phyloP scores from a whole-genome alignment of 2,329 filamentous ascomycete species.

The Colletotrichum cordylinicola region DNA sequence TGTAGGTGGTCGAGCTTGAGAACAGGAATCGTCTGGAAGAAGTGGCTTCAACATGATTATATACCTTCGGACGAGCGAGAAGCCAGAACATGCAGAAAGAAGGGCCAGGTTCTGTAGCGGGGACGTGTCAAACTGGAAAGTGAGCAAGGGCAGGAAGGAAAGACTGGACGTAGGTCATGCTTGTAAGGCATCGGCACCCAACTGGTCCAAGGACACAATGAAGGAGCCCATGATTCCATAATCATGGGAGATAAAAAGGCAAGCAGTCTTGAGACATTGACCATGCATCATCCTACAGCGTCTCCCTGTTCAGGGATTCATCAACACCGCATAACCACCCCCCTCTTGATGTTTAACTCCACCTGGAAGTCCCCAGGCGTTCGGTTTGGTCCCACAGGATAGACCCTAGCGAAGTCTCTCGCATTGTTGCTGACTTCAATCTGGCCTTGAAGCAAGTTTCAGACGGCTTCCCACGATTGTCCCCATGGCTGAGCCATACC shows the following conservation, averaged over 20 bases:
- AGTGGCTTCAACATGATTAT: neutral
- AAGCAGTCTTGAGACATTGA: neutral
- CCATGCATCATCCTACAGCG: neutral
- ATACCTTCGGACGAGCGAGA: neutral
- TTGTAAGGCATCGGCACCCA: neutral
- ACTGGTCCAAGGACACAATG: neutral
- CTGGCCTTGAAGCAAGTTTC: neutral
- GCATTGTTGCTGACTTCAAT: neutral
- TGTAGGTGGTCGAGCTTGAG: neutral
- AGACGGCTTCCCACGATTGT: neutral
- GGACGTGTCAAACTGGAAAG: neutral
- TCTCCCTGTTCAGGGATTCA: neutral
- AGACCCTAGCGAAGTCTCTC: neutral
- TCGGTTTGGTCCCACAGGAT: neutral
- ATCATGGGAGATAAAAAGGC: neutral
- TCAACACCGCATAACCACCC: neutral
- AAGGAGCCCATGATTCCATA: neutral
- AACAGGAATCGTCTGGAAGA: neutral
- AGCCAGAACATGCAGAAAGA: neutral
- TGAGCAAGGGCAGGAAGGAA: neutral
- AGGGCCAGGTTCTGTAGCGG: neutral
- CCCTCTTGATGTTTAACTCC: neutral
- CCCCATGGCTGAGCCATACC: neutral
- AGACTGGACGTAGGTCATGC: neutral
- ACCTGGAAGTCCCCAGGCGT: neutral